phyloP scores from a whole-genome alignment of 2,329 filamentous ascomycete genomes.

The Ceratocystis huliohia region DNA sequence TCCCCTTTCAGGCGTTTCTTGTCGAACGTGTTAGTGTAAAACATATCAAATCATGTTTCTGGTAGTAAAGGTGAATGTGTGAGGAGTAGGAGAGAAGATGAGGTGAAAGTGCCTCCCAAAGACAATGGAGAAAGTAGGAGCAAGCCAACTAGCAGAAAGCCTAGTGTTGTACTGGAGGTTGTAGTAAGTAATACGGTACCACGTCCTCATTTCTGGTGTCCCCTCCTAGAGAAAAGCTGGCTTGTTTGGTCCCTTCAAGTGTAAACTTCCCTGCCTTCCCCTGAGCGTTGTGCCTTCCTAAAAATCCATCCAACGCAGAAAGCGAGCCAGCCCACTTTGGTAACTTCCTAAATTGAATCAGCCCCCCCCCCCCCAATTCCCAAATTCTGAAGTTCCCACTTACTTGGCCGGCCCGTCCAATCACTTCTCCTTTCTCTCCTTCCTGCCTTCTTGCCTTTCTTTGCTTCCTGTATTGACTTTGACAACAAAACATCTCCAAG shows the following conservation, averaged over 20 bases:
- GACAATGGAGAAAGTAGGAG: not conserved
- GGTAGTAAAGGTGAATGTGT: no score
- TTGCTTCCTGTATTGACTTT: conserved; percentile 3
- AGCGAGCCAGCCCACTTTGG: conserved; percentile 8
- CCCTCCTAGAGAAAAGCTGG: not conserved
- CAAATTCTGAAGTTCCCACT: conserved; percentile 10
- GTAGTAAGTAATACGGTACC: not conserved
- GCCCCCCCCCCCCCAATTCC: not conserved
- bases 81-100: not conserved
- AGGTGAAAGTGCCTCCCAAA: not conserved
- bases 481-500: conserved; percentile 17
- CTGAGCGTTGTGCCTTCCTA: conserved; percentile 9
- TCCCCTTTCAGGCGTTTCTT: not conserved
- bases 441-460: conserved; percentile 13
- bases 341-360: conserved; percentile 7
- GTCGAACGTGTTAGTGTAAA: no score
- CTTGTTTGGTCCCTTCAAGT: conserved; percentile 1
- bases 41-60: no score
- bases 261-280: conserved; percentile 6
- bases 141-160: not conserved
- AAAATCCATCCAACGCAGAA: conserved; percentile 4
- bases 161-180: not conserved
- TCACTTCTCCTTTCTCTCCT: conserved; percentile 8
- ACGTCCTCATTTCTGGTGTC: conserved; percentile 5
- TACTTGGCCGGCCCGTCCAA: conserved; percentile 9